Percentiles rank a stretch among this genome's conserved stretches.
Evolutionary conservation across 2,329 filamentous ascomycete species (phyloP).

Genomic region (Dactylellina cionopaga): DNA sequence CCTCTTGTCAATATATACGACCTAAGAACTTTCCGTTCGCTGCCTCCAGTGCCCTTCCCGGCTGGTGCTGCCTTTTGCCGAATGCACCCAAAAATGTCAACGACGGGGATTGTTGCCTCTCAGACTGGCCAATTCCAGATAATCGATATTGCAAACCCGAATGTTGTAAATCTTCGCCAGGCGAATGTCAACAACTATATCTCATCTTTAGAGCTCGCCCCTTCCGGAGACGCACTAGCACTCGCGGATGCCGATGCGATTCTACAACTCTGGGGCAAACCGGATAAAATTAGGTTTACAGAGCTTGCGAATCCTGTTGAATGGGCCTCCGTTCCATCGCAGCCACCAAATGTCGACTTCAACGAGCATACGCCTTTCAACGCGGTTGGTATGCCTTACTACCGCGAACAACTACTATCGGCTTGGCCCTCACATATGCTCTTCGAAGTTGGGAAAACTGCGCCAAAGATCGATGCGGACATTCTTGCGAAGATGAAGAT

Average conservation of each 20-base stretch:
- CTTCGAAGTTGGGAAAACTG: conserved; percentile 81
- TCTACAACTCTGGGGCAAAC: conserved; percentile 89
- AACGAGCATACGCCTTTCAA: conserved; percentile 80
- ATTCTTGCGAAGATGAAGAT: conserved; percentile 75
- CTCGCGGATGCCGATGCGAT: conserved; percentile 80
- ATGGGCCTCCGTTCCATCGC: conserved; percentile 74
- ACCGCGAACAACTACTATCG: conserved; percentile 85
- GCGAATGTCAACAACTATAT: conserved; percentile 79
- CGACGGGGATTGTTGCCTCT: conserved; percentile 91
- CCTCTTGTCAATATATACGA: conserved; percentile 96
- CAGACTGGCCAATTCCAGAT: conserved; percentile 94
- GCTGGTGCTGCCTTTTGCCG: conserved; percentile 92
- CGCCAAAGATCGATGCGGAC: conserved; percentile 79
- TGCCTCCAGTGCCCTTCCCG: conserved; percentile 90
- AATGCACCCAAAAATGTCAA: conserved; percentile 95
- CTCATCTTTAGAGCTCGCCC: conserved; percentile 83
- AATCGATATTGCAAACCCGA: conserved; percentile 92
- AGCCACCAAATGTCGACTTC: conserved; percentile 73
- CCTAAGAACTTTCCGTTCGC: conserved; percentile 85
- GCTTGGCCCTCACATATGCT: conserved; percentile 87
- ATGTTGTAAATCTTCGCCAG: conserved; percentile 84
- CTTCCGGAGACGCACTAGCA: conserved; percentile 85
- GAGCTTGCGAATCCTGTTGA: conserved; percentile 81
- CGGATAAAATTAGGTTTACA: conserved; percentile 84
- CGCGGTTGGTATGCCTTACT: conserved; percentile 89